A percentile compares a stretch with the other conserved stretches of the same genome.
Evolutionary conservation across 768 basidiomycete genomes (phyloP).

Genomic region (Cystofilobasidium capitatum): DNA sequence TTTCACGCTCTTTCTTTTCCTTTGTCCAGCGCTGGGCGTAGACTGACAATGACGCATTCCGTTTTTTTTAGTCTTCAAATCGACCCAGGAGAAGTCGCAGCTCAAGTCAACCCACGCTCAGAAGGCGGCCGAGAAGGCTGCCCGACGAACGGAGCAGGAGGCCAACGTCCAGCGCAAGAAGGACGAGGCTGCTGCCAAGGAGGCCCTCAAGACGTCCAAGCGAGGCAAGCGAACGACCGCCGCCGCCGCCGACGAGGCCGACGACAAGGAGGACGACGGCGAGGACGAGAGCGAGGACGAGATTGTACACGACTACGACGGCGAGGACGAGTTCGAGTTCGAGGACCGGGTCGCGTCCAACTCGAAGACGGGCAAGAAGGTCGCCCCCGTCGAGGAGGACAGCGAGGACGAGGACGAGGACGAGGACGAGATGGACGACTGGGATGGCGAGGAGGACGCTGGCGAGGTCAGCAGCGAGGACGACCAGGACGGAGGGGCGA

Average conservation of each 20-base stretch:
- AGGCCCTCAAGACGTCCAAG: conserved; percentile 27
- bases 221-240: conserved; percentile 4
- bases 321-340: conserved; percentile 27
- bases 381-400: background rate
- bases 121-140: conserved; percentile 62
- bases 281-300: conserved; percentile 13
- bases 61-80: conserved; percentile 69
- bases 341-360: conserved; percentile 13
- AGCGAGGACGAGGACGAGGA: background rate
- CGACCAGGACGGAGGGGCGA: conserved; percentile 15
- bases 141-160: conserved; percentile 81
- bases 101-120: conserved; percentile 46
- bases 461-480: conserved; percentile 18
- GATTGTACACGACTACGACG: conserved; percentile 24
- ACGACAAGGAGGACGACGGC: background rate
- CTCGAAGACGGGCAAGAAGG: background rate
- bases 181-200: conserved; percentile 34
- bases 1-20: background rate
- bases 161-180: conserved; percentile 80
- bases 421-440: conserved; percentile 7
- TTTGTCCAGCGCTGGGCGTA: background rate
- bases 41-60: too few relatives aligned
- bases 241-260: background rate
- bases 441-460: conserved; percentile 12
- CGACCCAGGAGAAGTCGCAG: conserved; percentile 57